Conservation (phyloP, 2,329 filamentous ascomycete species). For the Diatrype stigma region DNA sequence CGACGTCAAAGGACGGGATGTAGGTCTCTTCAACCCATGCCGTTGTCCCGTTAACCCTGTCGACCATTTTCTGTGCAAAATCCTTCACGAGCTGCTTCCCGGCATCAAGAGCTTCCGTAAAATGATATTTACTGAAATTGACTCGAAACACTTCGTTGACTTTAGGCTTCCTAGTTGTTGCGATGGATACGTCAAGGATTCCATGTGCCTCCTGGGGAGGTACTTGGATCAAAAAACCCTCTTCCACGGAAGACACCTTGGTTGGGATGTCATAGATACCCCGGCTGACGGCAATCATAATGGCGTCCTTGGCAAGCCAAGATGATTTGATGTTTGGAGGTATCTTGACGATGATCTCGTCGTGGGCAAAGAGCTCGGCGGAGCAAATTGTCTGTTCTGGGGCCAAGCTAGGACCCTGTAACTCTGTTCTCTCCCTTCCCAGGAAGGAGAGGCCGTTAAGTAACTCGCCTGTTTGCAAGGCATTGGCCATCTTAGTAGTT, state of each 20-base stretch:
- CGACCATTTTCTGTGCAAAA: constrained; percentile 38
- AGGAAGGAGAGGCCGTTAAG: constrained; percentile 35
- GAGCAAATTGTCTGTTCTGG: constrained; percentile 37
- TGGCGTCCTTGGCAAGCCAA: constrained; percentile 54
- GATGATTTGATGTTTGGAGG: constrained; percentile 45
- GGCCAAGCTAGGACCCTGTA: constrained; percentile 17
- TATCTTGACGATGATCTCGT: constrained; percentile 52
- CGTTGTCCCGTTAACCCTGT: constrained; percentile 34
- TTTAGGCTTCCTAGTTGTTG: constrained; percentile 55
- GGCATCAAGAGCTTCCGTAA: constrained; percentile 41
- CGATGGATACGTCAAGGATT: constrained; percentile 52
- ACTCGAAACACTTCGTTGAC: constrained; percentile 58
- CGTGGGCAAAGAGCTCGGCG: constrained; percentile 40
- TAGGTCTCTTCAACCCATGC: constrained; percentile 30
- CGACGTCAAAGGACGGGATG: constrained; percentile 25
- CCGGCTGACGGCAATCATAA: constrained; percentile 52
- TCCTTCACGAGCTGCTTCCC: constrained; percentile 35
- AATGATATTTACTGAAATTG: constrained; percentile 50
- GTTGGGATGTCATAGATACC: constrained; percentile 43
- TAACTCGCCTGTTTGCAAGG: constrained; percentile 26
- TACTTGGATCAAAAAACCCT: constrained; percentile 51
- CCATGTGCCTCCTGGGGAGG: constrained; percentile 53
- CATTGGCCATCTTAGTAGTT: constrained; percentile 27
- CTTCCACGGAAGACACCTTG: constrained; percentile 42
- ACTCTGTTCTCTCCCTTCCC: constrained; percentile 32